Conservation (phyloP, 352 stramenopile genomes). For the Globisporangium recalcitrans region DNA sequence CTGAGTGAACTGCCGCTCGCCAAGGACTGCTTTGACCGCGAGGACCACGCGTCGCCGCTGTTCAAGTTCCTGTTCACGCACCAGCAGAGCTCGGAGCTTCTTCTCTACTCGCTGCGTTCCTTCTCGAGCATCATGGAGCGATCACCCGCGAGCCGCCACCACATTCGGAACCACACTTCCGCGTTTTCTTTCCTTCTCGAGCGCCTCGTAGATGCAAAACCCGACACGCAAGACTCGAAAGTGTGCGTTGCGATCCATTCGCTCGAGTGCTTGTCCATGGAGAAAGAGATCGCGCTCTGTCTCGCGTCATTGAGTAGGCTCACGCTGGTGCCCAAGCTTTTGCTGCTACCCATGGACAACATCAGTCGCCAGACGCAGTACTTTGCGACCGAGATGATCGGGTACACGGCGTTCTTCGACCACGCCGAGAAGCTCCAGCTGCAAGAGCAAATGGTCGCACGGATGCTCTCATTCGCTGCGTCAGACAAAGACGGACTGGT, state of each 20-base stretch:
- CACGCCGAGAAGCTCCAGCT: conserved; percentile 34
- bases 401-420: conserved; percentile 57
- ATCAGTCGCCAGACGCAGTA: conserved; percentile 39
- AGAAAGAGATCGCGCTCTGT: conserved; percentile 31
- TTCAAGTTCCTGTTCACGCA: conserved; percentile 52
- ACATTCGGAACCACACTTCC: conserved; percentile 27
- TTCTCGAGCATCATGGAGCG: conserved; percentile 50
- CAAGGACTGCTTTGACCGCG: conserved; percentile 27
- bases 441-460: conserved; percentile 23
- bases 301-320: conserved; percentile 29
- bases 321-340: conserved; percentile 29
- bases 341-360: conserved; percentile 23
- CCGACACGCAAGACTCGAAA: conserved; percentile 19
- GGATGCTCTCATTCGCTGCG: conserved; percentile 41
- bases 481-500: conserved; percentile 25
- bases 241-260: conserved; percentile 41
- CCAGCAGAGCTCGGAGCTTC: conserved; percentile 24
- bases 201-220: conserved; percentile 31
- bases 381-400: conserved; percentile 57
- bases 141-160: conserved; percentile 34
- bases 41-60: conserved; percentile 46
- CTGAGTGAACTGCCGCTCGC: conserved; percentile 21
- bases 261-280: conserved; percentile 52
- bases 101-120: conserved; percentile 35
- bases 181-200: conserved; percentile 39